Conservation (phyloP, 148 eudicot species). For the Beta vulgaris region DNA sequence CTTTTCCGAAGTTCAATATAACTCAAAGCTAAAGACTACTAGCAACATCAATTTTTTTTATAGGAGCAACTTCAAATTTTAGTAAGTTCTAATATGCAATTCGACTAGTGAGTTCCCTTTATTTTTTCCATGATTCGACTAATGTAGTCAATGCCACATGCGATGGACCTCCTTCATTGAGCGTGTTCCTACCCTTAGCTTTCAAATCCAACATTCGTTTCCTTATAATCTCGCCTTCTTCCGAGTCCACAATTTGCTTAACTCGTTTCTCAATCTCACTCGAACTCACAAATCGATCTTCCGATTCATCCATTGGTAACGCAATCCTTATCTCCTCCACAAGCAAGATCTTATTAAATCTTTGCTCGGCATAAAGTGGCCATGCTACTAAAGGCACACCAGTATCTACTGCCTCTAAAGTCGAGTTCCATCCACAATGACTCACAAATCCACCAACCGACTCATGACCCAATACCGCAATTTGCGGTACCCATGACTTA, state of each 20-base stretch:
- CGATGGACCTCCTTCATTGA: slow-evolving; percentile 28
- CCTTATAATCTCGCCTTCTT: slow-evolving; percentile 21
- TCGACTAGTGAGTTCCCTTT: no score
- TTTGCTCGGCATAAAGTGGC: slow-evolving; percentile 53
- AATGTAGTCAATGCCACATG: slow-evolving; percentile 27
- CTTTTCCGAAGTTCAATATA: no score
- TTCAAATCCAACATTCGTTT: slow-evolving; percentile 13
- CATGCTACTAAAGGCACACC: slow-evolving; percentile 50
- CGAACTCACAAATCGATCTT: slow-evolving; percentile 35
- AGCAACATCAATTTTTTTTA: no score
- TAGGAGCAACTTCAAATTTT: background rate
- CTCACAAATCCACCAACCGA: slow-evolving; percentile 64
- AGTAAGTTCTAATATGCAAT: no score
- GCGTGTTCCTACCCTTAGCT: slow-evolving; percentile 18
- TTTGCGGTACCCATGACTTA: slow-evolving; percentile 61
- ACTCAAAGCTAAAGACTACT: no score
- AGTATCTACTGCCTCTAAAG: slow-evolving; percentile 31
- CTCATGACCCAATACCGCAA: slow-evolving; percentile 38
- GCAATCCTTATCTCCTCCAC: slow-evolving; percentile 43
- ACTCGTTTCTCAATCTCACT: slow-evolving; percentile 41
- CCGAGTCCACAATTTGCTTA: slow-evolving; percentile 31
- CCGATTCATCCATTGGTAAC: slow-evolving; percentile 33
- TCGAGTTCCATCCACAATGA: slow-evolving; percentile 64
- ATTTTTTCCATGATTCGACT: slow-evolving; percentile 32
- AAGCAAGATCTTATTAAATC: slow-evolving; percentile 37